phyloP scores from a whole-genome alignment of 345 rosid species.

The Populus ilicifolia region DNA sequence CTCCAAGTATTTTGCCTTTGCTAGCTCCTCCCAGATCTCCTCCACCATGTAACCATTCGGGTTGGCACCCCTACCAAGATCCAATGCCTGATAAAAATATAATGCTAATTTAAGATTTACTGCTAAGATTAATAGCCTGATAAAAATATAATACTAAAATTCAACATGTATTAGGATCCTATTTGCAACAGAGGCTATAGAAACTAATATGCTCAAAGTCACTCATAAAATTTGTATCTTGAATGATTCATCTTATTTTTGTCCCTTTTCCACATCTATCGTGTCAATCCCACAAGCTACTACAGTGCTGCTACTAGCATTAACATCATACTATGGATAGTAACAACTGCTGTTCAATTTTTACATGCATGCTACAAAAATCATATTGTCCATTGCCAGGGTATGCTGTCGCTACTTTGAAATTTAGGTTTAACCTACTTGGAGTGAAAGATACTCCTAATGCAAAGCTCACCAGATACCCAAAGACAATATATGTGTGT shows the following conservation, averaged over 20 bases:
- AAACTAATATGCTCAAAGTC: not conserved
- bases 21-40: conserved; percentile 86
- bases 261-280: not conserved
- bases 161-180: not conserved
- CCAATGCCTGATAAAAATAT: conserved; percentile 51
- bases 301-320: too few species aligned
- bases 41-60: conserved; percentile 67
- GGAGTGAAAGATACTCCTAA: not conserved
- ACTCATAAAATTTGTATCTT: too few species aligned
- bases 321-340: not conserved
- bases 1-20: conserved; percentile 74
- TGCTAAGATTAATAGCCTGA: not conserved
- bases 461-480: not conserved
- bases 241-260: not conserved
- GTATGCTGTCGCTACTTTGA: not conserved
- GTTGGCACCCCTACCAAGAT: conserved; percentile 74
- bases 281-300: not conserved
- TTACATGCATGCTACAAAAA: not conserved
- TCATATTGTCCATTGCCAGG: not conserved
- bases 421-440: not conserved
- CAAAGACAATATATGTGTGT: not conserved
- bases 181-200: not conserved
- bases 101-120: not conserved
- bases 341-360: not conserved
- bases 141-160: too few species aligned